Evolutionary conservation across 306 rosid genomes (phyloP).

Genomic region (Vachellia collinsii): DNA sequence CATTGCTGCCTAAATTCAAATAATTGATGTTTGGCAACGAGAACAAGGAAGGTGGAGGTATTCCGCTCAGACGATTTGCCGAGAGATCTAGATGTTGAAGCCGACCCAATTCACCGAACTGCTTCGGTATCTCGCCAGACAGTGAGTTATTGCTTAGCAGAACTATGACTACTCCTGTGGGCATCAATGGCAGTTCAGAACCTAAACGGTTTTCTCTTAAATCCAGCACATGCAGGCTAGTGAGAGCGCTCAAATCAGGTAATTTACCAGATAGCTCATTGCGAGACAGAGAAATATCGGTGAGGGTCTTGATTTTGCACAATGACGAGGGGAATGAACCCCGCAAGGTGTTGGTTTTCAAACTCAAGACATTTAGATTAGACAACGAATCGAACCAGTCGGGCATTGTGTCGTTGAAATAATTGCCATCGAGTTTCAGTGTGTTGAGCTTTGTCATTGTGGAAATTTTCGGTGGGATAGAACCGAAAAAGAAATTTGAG

Average conservation of each 20-base stretch:
- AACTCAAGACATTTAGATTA: constrained; percentile 68
- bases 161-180: constrained; percentile 56
- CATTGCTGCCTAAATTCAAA: constrained; percentile 67
- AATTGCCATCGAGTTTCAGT: constrained; percentile 60
- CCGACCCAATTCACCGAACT: constrained; percentile 56
- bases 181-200: constrained; percentile 70
- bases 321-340: constrained; percentile 74
- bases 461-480: constrained; percentile 59
- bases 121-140: constrained; percentile 68
- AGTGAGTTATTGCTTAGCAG: constrained; percentile 68
- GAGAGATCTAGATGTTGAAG: constrained; percentile 89
- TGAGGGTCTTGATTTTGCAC: constrained; percentile 53
- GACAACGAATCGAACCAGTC: constrained; percentile 69
- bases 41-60: constrained; percentile 64
- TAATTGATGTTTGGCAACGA: constrained; percentile 63
- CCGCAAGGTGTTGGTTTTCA: constrained; percentile 60
- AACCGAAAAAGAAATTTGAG: constrained; percentile 79
- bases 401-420: constrained; percentile 63
- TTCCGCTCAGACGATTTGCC: constrained; percentile 60
- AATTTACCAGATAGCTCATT: constrained; percentile 69
- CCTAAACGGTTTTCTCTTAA: constrained; percentile 69
- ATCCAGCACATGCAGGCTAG: constrained; percentile 60
- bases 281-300: constrained; percentile 63
- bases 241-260: constrained; percentile 61
- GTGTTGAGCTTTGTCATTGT: constrained; percentile 60